Evolutionary conservation across 2,329 filamentous ascomycete genomes (phyloP).

Genomic region (Trichoderma sp.): DNA sequence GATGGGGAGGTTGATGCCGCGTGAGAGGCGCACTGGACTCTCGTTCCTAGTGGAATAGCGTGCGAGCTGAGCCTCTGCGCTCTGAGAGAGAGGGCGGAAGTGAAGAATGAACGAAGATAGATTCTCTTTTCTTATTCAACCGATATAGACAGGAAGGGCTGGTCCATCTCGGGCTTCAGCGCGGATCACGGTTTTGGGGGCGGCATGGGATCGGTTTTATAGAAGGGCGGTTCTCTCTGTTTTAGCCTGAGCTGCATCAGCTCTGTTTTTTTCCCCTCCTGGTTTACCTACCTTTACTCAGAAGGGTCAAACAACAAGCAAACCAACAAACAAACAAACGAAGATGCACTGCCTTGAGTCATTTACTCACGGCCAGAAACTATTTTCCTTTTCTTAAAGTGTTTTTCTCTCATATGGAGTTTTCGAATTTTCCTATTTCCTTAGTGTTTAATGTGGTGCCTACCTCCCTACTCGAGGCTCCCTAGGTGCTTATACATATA

Average conservation of each 20-base stretch:
- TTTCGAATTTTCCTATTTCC: not conserved
- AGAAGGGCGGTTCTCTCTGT: conserved; percentile 12
- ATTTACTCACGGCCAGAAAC: not conserved
- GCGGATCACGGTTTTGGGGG: conserved; percentile 4
- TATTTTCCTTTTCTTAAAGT: conserved; percentile 6
- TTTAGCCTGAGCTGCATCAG: conserved; percentile 3
- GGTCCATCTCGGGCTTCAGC: not conserved
- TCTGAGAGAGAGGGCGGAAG: not conserved
- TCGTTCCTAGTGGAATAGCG: not conserved
- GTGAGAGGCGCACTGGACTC: not conserved
- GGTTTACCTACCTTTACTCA: not conserved
- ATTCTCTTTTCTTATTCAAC: conserved; percentile 10
- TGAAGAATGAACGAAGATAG: conserved; percentile 27
- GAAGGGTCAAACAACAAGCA: conserved; percentile 3
- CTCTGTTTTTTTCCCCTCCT: not conserved
- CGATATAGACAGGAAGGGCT: conserved; percentile 11
- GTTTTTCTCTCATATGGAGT: not conserved
- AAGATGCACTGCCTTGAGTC: conserved; percentile 1
- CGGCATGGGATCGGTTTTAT: conserved; percentile 9
- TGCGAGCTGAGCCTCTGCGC: not conserved
- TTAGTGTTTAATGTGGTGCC: conserved; percentile 25
- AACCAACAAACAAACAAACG: conserved; percentile 13
- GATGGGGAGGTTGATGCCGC: not conserved
- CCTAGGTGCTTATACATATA: conserved; percentile 19
- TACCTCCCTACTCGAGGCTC: not conserved